Percentiles rank a stretch among this genome's conserved stretches.
Conservation (phyloP, 2,329 filamentous ascomycete genomes). For the Sporothrix inflata region DNA sequence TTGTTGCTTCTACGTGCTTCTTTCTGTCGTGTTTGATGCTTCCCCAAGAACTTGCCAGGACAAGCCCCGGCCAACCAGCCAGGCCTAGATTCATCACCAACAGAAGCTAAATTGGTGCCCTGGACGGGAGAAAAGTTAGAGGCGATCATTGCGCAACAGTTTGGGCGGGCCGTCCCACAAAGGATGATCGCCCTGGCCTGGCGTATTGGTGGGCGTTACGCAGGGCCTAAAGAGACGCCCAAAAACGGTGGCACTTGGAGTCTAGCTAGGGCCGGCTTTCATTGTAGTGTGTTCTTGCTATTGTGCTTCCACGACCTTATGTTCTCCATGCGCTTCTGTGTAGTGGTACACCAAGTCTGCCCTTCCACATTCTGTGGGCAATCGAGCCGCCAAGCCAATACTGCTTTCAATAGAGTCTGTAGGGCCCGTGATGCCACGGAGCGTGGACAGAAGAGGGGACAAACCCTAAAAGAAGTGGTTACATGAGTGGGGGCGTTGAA, state of each 20-base stretch:
- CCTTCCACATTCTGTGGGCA: background rate
- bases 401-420: background rate
- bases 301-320: background rate
- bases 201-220: background rate
- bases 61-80: too few relatives aligned
- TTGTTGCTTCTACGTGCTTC: background rate
- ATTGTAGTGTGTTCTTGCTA: background rate
- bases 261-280: too few relatives aligned
- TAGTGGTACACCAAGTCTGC: background rate
- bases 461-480: background rate
- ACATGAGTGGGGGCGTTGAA: background rate
- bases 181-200: background rate
- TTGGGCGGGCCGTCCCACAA: conserved; percentile 17
- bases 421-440: background rate
- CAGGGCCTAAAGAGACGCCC: too few relatives aligned
- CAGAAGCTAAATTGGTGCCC: background rate
- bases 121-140: background rate
- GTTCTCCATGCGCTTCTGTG: background rate
- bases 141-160: conserved; percentile 15
- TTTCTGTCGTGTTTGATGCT: background rate
- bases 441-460: background rate
- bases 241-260: background rate
- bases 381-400: background rate
- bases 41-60: background rate
- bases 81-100: background rate